These are phyloP conservation scores for Leccinum aurantiacum DNA, from an alignment of 768 basidiomycete species.

Conservation along the genomic window DNA sequence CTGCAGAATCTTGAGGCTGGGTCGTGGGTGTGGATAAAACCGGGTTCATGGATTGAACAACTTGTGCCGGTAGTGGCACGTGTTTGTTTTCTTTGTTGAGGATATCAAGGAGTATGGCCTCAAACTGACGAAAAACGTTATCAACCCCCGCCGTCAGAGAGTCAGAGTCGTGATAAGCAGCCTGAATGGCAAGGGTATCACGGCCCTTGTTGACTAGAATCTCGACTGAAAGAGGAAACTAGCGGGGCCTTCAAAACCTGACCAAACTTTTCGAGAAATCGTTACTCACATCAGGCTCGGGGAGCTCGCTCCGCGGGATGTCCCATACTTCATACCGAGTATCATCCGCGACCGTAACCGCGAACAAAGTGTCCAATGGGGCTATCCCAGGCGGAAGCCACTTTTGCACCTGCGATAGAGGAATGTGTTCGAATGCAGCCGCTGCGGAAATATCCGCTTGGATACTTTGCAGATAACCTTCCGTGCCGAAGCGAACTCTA, in stretches of 20 bases:
- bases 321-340: constrained; percentile 22
- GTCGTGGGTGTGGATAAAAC: background rate
- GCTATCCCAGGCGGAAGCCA: constrained; percentile 27
- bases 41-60: background rate
- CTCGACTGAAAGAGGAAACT: constrained; percentile 28
- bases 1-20: background rate
- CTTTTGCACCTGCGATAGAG: constrained; percentile 32
- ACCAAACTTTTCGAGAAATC: background rate
- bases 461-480: constrained; percentile 18
- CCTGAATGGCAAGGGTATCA: constrained; percentile 18
- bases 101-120: constrained; percentile 22
- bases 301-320: constrained; percentile 29
- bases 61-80: background rate
- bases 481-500: constrained; percentile 21
- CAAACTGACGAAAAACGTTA: constrained; percentile 25
- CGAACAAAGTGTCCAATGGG: constrained; percentile 35
- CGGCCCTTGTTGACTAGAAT: constrained; percentile 25
- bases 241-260: constrained; percentile 1
- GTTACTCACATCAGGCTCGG: constrained; percentile 33
- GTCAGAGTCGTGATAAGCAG: constrained; percentile 25
- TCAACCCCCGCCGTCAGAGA: constrained; percentile 18
- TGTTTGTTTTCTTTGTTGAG: constrained; percentile 10
- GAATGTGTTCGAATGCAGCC: constrained; percentile 31
- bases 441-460: constrained; percentile 30
- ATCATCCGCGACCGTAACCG: constrained; percentile 27